Conservation (phyloP, 768 basidiomycete species). For the Phylloporus sp. region DNA sequence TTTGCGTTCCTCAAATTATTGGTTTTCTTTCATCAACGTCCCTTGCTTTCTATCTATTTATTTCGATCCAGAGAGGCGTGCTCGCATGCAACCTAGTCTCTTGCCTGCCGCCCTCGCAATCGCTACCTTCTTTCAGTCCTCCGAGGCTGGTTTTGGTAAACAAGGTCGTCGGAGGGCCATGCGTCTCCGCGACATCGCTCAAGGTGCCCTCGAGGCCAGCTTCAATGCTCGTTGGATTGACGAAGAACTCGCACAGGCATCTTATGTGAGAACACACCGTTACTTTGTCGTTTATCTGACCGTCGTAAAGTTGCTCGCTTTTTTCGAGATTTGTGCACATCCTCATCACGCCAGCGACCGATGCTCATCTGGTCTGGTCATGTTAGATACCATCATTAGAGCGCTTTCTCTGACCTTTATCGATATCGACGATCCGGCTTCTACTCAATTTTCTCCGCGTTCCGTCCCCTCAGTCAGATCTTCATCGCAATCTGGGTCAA, state of each 20-base stretch:
- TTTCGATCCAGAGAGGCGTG: constrained; percentile 48
- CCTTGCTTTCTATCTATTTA: constrained; percentile 61
- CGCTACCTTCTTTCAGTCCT: constrained; percentile 66
- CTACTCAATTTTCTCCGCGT: constrained; percentile 44
- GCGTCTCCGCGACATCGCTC: constrained; percentile 61
- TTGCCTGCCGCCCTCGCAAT: constrained; percentile 59
- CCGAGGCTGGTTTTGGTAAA: constrained; percentile 49
- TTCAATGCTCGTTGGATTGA: constrained; percentile 68
- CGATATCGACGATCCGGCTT: constrained; percentile 52
- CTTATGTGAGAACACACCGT: constrained; percentile 51
- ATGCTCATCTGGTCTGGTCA: constrained; percentile 49
- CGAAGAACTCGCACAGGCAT: constrained; percentile 67
- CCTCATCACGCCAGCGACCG: constrained; percentile 53
- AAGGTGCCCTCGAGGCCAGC: constrained; percentile 65
- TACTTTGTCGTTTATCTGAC: constrained; percentile 7
- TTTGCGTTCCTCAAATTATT: constrained; percentile 61
- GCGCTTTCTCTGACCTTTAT: constrained; percentile 53
- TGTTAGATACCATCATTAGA: constrained; percentile 67
- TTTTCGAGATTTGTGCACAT: constrained; percentile 71
- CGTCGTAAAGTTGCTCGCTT: constrained; percentile 49
- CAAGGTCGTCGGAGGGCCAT: constrained; percentile 54
- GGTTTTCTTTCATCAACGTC: constrained; percentile 71
- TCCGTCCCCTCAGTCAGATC: constrained; percentile 43
- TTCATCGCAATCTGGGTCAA: constrained; percentile 10
- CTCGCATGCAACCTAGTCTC: constrained; percentile 62